Conservation (phyloP, 2,329 filamentous ascomycete species). For the Microcyclospora tardicrescens region DNA sequence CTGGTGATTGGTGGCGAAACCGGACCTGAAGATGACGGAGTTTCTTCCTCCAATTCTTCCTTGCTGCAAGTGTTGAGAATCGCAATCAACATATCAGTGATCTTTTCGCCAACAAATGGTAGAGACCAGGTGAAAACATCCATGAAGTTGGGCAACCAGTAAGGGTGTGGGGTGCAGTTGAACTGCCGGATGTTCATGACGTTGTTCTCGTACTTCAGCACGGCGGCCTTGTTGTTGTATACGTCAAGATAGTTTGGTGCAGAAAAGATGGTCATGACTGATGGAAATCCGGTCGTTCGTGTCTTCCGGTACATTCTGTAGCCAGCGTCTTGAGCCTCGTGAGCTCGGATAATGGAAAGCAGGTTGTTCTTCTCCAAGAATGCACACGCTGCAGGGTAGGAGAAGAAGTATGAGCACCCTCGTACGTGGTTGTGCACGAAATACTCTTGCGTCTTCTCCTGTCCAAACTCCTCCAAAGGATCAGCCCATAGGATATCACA, state of each 20-base stretch:
- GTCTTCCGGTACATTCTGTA: conserved; percentile 99
- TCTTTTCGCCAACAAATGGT: conserved; percentile 94
- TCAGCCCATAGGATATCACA: conserved; percentile 99
- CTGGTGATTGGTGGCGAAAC: conserved; percentile 55
- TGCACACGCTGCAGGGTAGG: conserved; percentile 88
- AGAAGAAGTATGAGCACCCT: conserved; percentile 98
- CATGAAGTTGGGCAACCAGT: conserved; percentile 99
- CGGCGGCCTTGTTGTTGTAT: conserved; percentile 99
- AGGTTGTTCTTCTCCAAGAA: conserved; percentile 99
- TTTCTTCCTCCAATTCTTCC: conserved; percentile 83
- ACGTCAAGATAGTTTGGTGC: conserved; percentile 98
- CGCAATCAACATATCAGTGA: conserved; percentile 98
- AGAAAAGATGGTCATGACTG: conserved; percentile 99
- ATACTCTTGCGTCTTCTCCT: conserved; percentile 96
- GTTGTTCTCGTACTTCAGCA: conserved; percentile 99
- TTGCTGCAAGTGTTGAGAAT: conserved; percentile 99
- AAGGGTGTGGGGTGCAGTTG: conserved; percentile 97
- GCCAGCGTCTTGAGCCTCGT: conserved; percentile 95
- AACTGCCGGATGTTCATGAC: conserved; percentile 99
- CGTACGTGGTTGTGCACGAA: conserved; percentile 97
- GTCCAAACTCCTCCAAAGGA: conserved; percentile 92
- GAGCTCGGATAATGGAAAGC: conserved; percentile 88
- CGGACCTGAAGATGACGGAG: conserved; percentile 60
- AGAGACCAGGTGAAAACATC: conserved; percentile 99
- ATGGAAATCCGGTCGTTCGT: conserved; percentile 91